Base-by-base conservation (phyloP, 345 rosid genomes). In the Acer saccharum region DNA sequence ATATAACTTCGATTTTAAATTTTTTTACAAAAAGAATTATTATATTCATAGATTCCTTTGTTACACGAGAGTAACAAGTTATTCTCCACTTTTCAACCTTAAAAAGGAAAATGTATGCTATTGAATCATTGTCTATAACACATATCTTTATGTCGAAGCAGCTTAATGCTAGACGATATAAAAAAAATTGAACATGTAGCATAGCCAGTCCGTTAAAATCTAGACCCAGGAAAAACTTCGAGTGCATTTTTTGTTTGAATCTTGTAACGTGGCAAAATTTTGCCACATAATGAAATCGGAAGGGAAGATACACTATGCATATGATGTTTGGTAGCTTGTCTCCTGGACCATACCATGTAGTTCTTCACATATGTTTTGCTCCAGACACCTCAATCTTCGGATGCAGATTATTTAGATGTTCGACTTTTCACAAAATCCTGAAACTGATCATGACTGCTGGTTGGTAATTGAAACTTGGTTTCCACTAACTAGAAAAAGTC, bases 401-500 rank as follows among this genome's bases (percentile, higher is more conserved):
- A 35, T 35, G 6, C 39, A 35, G 39, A 35, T 35, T 0, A 35
- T 35, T 35, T 35, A 35, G 6, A 35, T 35, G 39, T 35, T 50
- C 13, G 55, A 50, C 17, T 50, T 50, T 50, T 3, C 55, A 14
- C 16, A 3, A 14, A 50, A 50, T 50, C 9, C 41, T 4, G 44
- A 32, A 29, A 23, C 43, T 8, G 67, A 39, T 50, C 55, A 50
- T 50, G 17, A 50, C 55, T 14, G 5, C 18, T 12, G 16, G 55
- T 50, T 12, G 55, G 55, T 50, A 35, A 35, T 35, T 35, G 14
- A 58, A 64, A 60, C 67, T 43, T 60, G 76, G 52, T 8, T 14
- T 14, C 76, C 76, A 60, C 39, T 7, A 41, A 73, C 68, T 41
- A 52, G 7, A 73, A 69, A 69, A 21, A n/a, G 44, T 62, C 27